Conservation (phyloP, 306 rosid genomes). For the Begonia peltatifolia region DNA sequence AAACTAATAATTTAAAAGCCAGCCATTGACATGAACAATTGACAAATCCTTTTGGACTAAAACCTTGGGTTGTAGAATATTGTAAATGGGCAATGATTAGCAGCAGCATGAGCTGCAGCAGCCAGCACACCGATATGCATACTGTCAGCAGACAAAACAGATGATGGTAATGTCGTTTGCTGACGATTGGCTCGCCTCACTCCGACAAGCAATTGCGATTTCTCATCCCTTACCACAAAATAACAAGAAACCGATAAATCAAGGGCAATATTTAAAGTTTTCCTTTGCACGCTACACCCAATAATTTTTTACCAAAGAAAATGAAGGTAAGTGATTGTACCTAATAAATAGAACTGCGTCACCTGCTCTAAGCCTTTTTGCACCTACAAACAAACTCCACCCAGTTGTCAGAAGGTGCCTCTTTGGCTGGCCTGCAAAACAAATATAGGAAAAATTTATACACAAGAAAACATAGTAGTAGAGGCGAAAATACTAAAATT, state of each 20-base stretch:
- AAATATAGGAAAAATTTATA: not conserved
- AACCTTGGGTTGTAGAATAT: slow-evolving; percentile 97
- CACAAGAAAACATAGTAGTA: too few species aligned
- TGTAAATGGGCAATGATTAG: slow-evolving; percentile 71
- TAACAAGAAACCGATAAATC: too few species aligned
- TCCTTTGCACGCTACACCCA: too few species aligned
- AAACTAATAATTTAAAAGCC: not conserved
- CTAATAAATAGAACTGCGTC: slow-evolving; percentile 87
- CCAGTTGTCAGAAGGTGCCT: slow-evolving; percentile 98
- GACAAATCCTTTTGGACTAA: not conserved
- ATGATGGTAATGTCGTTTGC: not conserved
- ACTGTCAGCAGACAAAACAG: slow-evolving; percentile 64
- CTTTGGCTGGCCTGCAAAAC: slow-evolving; percentile 75
- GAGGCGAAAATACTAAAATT: too few species aligned
- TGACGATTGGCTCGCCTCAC: slow-evolving; percentile 1
- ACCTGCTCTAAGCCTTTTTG: slow-evolving; percentile 86
- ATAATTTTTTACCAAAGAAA: too few species aligned
- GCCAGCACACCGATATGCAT: slow-evolving; percentile 99
- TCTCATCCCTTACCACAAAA: not conserved
- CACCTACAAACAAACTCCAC: slow-evolving; percentile 83
- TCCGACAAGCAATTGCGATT: not conserved
- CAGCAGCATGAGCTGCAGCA: slow-evolving; percentile 97
- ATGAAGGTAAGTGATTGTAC: slow-evolving; percentile 14
- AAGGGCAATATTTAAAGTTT: too few species aligned
- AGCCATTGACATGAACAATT: not conserved